Evolutionary conservation across 2,329 filamentous ascomycete genomes (phyloP).

Genomic region (Blastomyces parvus): DNA sequence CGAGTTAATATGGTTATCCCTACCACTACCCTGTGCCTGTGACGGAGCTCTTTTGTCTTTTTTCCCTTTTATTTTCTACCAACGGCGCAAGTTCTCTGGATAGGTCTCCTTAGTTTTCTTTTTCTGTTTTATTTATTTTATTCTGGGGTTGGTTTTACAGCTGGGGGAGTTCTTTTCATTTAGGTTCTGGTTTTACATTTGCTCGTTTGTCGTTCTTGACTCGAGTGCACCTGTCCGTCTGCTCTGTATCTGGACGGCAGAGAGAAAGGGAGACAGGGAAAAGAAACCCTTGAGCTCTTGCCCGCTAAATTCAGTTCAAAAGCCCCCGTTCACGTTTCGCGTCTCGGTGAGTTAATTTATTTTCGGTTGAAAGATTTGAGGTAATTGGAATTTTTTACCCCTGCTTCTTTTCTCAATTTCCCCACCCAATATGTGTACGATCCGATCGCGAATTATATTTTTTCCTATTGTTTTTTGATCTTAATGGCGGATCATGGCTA

Average conservation of each 20-base stretch:
- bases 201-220: background rate
- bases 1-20: background rate
- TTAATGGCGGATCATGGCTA: background rate
- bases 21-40: background rate
- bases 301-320: background rate
- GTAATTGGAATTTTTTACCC: background rate
- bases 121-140: conserved; percentile 3
- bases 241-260: background rate
- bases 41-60: background rate
- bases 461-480: background rate
- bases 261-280: background rate
- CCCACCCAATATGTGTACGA: conserved; percentile 6
- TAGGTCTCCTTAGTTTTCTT: background rate
- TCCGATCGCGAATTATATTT: background rate
- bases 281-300: background rate
- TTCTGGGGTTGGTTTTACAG: conserved; percentile 10
- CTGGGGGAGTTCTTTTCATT: conserved; percentile 10
- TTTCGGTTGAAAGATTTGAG: background rate
- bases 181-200: background rate
- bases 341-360: background rate
- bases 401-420: background rate
- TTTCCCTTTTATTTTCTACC: background rate
- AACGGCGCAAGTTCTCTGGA: conserved; percentile 7
- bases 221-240: background rate
- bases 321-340: background rate